A percentile compares a stretch with the other conserved stretches of the same genome.
phyloP scores from a whole-genome alignment of 2,329 filamentous ascomycete genomes.

The Diaporthe citrichinensis region DNA sequence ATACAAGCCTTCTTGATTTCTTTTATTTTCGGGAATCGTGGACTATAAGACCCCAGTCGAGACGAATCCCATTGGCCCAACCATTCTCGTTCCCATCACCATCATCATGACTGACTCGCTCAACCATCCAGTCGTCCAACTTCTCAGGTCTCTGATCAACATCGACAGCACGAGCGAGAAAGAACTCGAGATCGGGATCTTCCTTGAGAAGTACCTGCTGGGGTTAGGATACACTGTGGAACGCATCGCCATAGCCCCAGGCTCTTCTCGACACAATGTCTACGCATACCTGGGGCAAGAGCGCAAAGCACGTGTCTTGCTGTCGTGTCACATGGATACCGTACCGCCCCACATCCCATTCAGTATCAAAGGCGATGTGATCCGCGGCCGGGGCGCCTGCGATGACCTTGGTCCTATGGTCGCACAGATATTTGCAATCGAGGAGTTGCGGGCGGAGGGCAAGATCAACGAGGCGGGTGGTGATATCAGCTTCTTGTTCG shows the following conservation, averaged over 20 bases:
- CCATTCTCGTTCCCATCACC: neutral
- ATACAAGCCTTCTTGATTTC: neutral
- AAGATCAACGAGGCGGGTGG: slow-evolving; percentile 50
- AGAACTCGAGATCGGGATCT: slow-evolving; percentile 34
- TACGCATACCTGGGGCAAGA: slow-evolving; percentile 54
- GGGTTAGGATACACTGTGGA: slow-evolving; percentile 31
- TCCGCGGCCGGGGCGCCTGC: slow-evolving; percentile 62
- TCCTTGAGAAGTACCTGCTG: slow-evolving; percentile 27
- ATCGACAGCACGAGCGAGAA: slow-evolving; percentile 36
- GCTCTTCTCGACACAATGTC: slow-evolving; percentile 53
- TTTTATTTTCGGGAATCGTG: neutral
- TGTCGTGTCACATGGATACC: slow-evolving; percentile 55
- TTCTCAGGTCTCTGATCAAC: slow-evolving; percentile 23
- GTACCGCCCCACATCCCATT: slow-evolving; percentile 68
- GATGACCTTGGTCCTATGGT: slow-evolving; percentile 59
- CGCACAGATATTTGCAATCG: slow-evolving; percentile 68
- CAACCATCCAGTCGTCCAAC: slow-evolving; percentile 25
- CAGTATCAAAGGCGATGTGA: slow-evolving; percentile 51
- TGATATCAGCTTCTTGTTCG: slow-evolving; percentile 62
- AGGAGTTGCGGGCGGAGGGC: slow-evolving; percentile 53
- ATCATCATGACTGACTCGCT: neutral
- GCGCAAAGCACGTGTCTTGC: slow-evolving; percentile 50
- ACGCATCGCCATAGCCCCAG: slow-evolving; percentile 25
- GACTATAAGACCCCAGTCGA: neutral
- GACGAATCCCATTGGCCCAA: neutral